Evolutionary conservation across 352 stramenopile genomes (phyloP).

Genomic region (Aphanomyces astaci): DNA sequence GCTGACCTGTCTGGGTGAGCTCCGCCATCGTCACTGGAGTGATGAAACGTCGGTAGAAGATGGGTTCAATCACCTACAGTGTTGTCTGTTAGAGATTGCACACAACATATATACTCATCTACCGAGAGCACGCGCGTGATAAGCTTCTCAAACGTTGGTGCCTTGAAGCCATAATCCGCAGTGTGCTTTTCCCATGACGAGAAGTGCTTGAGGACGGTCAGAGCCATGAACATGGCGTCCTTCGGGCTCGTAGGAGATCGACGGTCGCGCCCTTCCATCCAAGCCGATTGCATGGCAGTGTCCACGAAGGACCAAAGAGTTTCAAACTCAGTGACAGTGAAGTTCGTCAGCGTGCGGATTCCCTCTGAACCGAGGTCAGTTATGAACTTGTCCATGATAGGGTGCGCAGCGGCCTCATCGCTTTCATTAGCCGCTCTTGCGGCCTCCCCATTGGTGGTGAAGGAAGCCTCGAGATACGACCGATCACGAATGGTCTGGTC

Average conservation of each 20-base stretch:
- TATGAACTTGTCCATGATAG: not conserved
- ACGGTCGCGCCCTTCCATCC: not conserved
- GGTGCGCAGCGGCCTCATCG: too few relatives aligned
- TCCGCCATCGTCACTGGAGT: too few relatives aligned
- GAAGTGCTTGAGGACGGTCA: slow-evolving; percentile 12
- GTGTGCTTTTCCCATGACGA: slow-evolving; percentile 7
- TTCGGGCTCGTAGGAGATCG: not conserved
- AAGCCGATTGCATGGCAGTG: not conserved
- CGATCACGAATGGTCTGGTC: too few relatives aligned
- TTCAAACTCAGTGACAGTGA: not conserved
- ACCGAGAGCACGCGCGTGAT: not conserved
- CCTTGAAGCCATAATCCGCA: not conserved
- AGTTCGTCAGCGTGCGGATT: not conserved
- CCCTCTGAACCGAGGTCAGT: not conserved
- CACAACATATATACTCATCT: not conserved
- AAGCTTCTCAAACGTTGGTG: not conserved
- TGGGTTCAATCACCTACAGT: too few relatives aligned
- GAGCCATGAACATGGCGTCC: slow-evolving; percentile 15
- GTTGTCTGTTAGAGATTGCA: not conserved
- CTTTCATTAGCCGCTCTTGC: too few relatives aligned
- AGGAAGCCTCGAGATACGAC: too few relatives aligned
- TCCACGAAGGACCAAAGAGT: not conserved
- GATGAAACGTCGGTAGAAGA: too few relatives aligned
- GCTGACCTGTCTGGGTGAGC: too few relatives aligned
- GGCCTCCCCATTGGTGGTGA: too few relatives aligned